These are phyloP conservation scores for Amanita inopinata DNA, from an alignment of 768 basidiomycete genomes.

Conservation along the genomic window DNA sequence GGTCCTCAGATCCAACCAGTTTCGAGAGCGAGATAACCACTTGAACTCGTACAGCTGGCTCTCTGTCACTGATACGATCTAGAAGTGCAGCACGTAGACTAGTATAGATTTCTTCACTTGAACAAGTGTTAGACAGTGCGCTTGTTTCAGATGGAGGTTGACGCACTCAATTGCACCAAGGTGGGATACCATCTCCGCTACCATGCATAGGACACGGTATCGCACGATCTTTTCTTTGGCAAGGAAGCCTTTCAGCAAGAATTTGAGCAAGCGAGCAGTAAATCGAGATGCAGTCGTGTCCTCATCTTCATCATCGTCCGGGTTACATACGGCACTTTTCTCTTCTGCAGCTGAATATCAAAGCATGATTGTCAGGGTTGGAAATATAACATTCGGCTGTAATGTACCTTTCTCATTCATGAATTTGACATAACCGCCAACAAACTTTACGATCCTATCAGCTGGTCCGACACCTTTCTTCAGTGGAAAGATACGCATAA, in stretches of 20 bases:
- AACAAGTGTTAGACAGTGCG: not conserved
- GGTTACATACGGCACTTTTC: conserved; percentile 29
- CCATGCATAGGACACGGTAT: conserved; percentile 68
- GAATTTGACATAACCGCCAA: conserved; percentile 68
- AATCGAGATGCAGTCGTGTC: conserved; percentile 65
- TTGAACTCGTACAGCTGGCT: conserved; percentile 64
- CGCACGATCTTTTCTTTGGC: conserved; percentile 86
- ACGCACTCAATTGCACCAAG: conserved; percentile 80
- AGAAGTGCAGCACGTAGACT: conserved; percentile 53
- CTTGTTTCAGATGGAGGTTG: not conserved
- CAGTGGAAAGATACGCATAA: conserved; percentile 50
- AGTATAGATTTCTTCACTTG: conserved; percentile 69
- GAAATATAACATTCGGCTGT: not conserved
- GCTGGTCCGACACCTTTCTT: conserved; percentile 77
- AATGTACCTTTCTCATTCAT: conserved; percentile 65
- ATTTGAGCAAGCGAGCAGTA: conserved; percentile 48
- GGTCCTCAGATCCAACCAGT: conserved; percentile 62
- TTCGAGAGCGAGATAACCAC: conserved; percentile 74
- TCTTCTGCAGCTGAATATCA: conserved; percentile 28
- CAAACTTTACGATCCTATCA: conserved; percentile 75
- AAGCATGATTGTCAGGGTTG: not conserved
- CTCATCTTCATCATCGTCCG: conserved; percentile 37
- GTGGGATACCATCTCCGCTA: conserved; percentile 70
- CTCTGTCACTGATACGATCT: conserved; percentile 73
- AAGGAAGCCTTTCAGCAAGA: conserved; percentile 65